A percentile compares a stretch with the other conserved stretches of the same genome.
Conservation (phyloP, 495 filamentous ascomycete genomes). For the Hypoxylon intermedium region DNA sequence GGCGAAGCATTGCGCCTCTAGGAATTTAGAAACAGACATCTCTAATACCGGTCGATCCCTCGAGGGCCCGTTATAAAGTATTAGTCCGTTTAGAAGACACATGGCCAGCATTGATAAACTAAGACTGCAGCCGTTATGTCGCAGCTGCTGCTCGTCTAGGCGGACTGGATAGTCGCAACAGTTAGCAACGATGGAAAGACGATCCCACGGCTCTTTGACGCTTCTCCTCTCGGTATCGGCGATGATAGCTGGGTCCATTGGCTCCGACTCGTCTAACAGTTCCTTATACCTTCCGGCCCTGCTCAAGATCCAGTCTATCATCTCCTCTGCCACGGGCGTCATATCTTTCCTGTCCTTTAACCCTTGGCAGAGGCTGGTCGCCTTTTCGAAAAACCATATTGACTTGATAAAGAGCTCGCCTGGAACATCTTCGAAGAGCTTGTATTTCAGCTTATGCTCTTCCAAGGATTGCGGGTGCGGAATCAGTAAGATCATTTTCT, state of each 20-base stretch:
- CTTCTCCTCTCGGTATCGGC: slow-evolving; percentile 22
- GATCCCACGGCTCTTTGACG: slow-evolving; percentile 33
- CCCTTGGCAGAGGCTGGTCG: slow-evolving; percentile 34
- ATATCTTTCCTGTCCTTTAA: neutral
- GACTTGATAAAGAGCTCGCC: slow-evolving; percentile 33
- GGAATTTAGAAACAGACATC: neutral
- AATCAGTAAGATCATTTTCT: slow-evolving; percentile 32
- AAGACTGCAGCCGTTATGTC: slow-evolving; percentile 15
- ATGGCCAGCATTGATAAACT: slow-evolving; percentile 39
- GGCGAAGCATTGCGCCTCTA: neutral
- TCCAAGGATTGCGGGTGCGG: slow-evolving; percentile 6
- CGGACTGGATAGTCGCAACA: slow-evolving; percentile 40
- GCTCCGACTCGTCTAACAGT: slow-evolving; percentile 14
- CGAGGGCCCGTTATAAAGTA: slow-evolving; percentile 9
- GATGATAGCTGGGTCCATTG: slow-evolving; percentile 35
- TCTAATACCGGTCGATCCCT: no score
- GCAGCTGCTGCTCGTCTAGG: slow-evolving; percentile 20
- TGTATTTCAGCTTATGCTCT: neutral
- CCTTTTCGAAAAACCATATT: slow-evolving; percentile 16
- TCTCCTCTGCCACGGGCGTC: neutral
- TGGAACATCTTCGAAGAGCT: slow-evolving; percentile 11
- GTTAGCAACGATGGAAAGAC: slow-evolving; percentile 41
- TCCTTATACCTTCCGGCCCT: slow-evolving; percentile 31
- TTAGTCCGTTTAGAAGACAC: slow-evolving; percentile 40
- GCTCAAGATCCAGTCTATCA: slow-evolving; percentile 9